A percentile compares a stretch with the other conserved stretches of the same genome.
phyloP scores from a whole-genome alignment of 371 early-diverging fungal genomes.

The Haplosporangium sp. region DNA sequence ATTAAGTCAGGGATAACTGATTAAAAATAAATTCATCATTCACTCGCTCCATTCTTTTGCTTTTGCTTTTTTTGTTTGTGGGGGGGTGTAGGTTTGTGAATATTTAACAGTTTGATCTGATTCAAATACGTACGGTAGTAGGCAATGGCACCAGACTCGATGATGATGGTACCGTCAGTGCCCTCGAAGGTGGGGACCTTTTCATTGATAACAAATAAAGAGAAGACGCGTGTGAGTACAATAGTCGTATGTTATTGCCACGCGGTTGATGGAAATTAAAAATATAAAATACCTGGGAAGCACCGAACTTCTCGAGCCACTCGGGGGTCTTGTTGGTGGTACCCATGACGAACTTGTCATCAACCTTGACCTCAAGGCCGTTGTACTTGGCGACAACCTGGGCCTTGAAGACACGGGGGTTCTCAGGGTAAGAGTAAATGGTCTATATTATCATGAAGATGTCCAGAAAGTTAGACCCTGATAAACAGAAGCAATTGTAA shows the following conservation, averaged over 20 bases:
- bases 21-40: conserved; percentile 53
- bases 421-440: conserved; percentile 64
- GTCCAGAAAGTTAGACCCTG: not conserved
- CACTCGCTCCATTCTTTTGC: conserved; percentile 10
- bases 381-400: conserved; percentile 84
- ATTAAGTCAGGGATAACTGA: conserved; percentile 74
- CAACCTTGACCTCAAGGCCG: conserved; percentile 76
- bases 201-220: conserved; percentile 48
- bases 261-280: not conserved
- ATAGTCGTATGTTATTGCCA: not conserved
- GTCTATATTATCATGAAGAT: conserved; percentile 39
- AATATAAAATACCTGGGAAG: conserved; percentile 61
- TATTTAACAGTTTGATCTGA: not conserved
- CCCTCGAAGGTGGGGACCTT: conserved; percentile 89
- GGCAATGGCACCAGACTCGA: conserved; percentile 90
- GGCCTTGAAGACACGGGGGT: conserved; percentile 72
- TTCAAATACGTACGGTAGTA: conserved; percentile 76
- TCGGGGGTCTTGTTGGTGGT: conserved; percentile 81
- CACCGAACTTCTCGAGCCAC: conserved; percentile 82
- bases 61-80: not conserved
- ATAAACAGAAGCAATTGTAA: not conserved
- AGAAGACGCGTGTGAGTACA: conserved; percentile 1
- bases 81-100: too few species aligned
- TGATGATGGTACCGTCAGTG: conserved; percentile 72
- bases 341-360: conserved; percentile 74